Evolutionary conservation across 1,284 basidiomycete species (phyloP), one percentile per base, ranked within the genome.

Genomic region (Fomitopsis palustris): DNA sequence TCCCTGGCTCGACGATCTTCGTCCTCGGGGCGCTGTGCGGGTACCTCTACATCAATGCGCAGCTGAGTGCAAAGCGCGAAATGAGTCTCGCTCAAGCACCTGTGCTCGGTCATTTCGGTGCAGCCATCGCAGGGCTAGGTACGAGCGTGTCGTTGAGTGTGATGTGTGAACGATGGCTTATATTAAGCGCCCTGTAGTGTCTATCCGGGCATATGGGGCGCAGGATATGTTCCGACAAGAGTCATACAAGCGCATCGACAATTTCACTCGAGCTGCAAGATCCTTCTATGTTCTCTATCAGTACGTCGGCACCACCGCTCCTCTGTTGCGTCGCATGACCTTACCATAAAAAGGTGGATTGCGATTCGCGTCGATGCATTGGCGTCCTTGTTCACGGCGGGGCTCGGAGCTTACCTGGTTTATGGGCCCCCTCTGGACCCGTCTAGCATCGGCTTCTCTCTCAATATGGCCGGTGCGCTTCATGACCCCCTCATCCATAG

Each of bases 31-130:
- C 69, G 7, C 70, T 75, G 66, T 70, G 78, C 35, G 83, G 74
- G 4, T 69, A 74, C 54, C 69, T 86, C 31, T 87, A 84, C 64
- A 87, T 92, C 67, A 83, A 83, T 64, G 85, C 85, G 6, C 90
- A 92, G 67, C 75, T 92, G 23, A 82, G 85, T 16, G 86, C 91
- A 51, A 93, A 92, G 67, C 80, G 86, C n/a, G 84, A 89, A 67
- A 85, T 86, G 85, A 84, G 81, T 38, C 88, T 87, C 69, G 81
- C 85, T 10, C 81, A 79, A 58, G 78, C 84, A 2, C 88, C 88
- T 0, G 81, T 91, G 4, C 77, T 89, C 57, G 84, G 83, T 37
- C 85, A 88, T 66, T 88, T 93, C 65, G 84, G 86, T 12, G 84
- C 86, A 27, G 82, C 86, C 0, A 80, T 91, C 47, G 72, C 79